Conservation (phyloP, 331 rosid species). For the Cydonia oblonga region DNA sequence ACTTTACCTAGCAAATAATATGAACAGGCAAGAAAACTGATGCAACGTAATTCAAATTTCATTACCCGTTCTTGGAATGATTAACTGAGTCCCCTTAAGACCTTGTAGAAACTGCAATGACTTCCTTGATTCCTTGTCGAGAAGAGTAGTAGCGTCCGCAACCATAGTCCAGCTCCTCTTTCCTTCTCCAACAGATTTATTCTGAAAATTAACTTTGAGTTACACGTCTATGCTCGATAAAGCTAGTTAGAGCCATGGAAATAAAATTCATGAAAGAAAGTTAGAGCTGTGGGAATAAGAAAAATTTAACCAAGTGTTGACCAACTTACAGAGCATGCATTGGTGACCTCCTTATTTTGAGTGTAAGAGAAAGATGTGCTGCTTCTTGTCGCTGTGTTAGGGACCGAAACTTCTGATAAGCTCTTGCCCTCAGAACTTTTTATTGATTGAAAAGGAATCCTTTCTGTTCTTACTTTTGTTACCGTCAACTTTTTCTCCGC, state of each 20-base stretch:
- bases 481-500: conserved; percentile 13
- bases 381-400: conserved; percentile 26
- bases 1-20: neutral
- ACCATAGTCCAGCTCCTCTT: conserved; percentile 64
- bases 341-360: conserved; percentile 16
- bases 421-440: conserved; percentile 17
- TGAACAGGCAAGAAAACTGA: neutral
- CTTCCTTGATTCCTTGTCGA: conserved; percentile 75
- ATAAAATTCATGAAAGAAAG: conserved; percentile 1
- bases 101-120: conserved; percentile 72
- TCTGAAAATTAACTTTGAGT: conserved; percentile 23
- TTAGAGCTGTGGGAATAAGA: neutral
- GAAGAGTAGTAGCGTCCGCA: conserved; percentile 58
- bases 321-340: conserved; percentile 29
- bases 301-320: conserved; percentile 4
- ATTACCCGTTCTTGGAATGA: conserved; percentile 70
- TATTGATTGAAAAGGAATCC: conserved; percentile 50
- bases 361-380: conserved; percentile 12
- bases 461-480: conserved; percentile 23
- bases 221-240: neutral
- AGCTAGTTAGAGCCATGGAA: conserved; percentile 4
- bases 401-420: conserved; percentile 15
- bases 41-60: neutral
- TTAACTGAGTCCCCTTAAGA: conserved; percentile 58
- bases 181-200: conserved; percentile 20